These are phyloP conservation scores for Zarea fungicola DNA, from an alignment of 2,329 filamentous ascomycete species.

Conservation along the genomic window DNA sequence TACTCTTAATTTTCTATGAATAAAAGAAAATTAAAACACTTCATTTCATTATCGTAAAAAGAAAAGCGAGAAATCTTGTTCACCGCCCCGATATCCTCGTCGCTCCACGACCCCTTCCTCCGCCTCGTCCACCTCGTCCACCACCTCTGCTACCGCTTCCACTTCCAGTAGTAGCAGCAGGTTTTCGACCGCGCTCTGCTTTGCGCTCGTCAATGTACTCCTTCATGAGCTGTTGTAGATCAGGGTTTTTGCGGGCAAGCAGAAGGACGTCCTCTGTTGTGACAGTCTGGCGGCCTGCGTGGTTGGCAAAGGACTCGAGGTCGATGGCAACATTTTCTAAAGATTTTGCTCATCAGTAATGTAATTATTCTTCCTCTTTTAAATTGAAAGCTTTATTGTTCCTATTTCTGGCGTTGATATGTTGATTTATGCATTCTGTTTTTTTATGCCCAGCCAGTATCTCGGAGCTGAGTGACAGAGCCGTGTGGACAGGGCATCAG, in stretches of 20 bases:
- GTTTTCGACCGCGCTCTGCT: constrained; percentile 27
- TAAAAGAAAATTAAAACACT: background rate
- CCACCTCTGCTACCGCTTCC: constrained; percentile 15
- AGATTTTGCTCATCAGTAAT: background rate
- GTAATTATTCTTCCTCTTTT: background rate
- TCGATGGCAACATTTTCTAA: constrained; percentile 53
- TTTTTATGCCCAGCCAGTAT: no score
- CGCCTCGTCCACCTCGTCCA: background rate
- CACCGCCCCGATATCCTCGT: constrained; percentile 8
- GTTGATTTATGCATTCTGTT: no score
- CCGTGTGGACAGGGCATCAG: background rate
- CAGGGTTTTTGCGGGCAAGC: constrained; percentile 80
- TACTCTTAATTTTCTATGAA: background rate
- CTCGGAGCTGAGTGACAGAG: no score
- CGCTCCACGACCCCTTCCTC: constrained; percentile 29
- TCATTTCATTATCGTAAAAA: background rate
- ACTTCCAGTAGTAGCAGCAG: constrained; percentile 19
- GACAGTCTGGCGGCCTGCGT: constrained; percentile 76
- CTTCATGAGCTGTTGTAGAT: constrained; percentile 70
- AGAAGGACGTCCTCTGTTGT: constrained; percentile 84
- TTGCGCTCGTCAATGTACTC: constrained; percentile 59
- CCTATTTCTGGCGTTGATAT: no score
- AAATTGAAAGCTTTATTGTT: background rate
- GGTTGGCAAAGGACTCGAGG: constrained; percentile 56
- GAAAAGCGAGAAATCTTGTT: background rate